Conservation (phyloP, 2,329 filamentous ascomycete species). For the Fusarium camptoceras region DNA sequence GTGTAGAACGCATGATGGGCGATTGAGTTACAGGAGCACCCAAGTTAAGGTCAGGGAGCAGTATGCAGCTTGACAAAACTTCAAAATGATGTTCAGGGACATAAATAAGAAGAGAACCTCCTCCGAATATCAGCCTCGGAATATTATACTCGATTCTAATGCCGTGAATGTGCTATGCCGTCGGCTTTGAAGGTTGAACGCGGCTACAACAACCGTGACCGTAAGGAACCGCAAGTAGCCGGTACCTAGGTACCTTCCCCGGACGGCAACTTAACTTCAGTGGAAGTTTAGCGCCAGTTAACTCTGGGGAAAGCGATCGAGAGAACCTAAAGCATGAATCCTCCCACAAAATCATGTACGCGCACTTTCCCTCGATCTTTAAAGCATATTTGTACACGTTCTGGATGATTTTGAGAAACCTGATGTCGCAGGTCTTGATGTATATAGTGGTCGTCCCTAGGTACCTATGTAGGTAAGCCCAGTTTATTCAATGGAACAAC, state of each 20-base stretch:
- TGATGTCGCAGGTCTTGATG: background rate
- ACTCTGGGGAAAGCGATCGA: conserved; percentile 27
- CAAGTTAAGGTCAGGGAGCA: conserved; percentile 26
- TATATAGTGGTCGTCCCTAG: background rate
- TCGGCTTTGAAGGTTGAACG: conserved; percentile 39
- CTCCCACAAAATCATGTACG: background rate
- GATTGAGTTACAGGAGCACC: conserved; percentile 13
- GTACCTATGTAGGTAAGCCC: background rate
- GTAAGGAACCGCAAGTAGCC: conserved; percentile 53
- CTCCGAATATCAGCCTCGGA: conserved; percentile 12
- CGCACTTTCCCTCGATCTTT: background rate
- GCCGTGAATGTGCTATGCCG: conserved; percentile 47
- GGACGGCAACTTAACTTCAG: conserved; percentile 26
- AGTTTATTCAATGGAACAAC: background rate
- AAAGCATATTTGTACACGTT: background rate
- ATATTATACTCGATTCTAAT: conserved; percentile 35
- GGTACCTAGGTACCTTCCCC: conserved; percentile 43
- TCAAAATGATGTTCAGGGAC: conserved; percentile 14
- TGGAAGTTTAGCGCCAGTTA: conserved; percentile 14
- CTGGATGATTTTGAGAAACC: too few relatives aligned
- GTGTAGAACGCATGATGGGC: conserved; percentile 63
- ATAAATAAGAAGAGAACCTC: conserved; percentile 24
- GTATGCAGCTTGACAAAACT: conserved; percentile 21
- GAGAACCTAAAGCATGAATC: background rate
- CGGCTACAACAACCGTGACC: conserved; percentile 44